Percentiles rank a stretch among this genome's conserved stretches.
These are phyloP conservation scores for Neofusicoccum parvum DNA, from an alignment of 2,329 filamentous ascomycete genomes.

Conservation along the genomic window DNA sequence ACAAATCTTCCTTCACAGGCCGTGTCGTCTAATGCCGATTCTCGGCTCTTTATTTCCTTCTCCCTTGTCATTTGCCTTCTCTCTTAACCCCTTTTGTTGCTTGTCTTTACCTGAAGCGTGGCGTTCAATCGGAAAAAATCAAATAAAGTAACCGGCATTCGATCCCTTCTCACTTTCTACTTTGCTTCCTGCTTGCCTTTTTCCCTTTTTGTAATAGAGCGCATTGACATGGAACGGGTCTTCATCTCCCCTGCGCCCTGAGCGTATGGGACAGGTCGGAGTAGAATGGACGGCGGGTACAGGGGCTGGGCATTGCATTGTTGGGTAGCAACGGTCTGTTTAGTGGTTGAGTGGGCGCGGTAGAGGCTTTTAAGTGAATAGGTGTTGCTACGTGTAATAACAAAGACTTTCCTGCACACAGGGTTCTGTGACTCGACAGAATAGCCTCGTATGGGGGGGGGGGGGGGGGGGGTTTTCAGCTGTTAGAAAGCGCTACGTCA, in stretches of 20 bases:
- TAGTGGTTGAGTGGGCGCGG: no score
- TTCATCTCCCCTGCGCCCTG: background rate
- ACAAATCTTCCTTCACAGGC: background rate
- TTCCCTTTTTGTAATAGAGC: slow-evolving; percentile 8
- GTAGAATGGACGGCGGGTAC: background rate
- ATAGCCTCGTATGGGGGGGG: no score
- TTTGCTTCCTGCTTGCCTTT: slow-evolving; percentile 11
- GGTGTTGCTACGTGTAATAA: no score
- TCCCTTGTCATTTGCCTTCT: background rate
- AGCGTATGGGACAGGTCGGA: background rate
- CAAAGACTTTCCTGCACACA: no score
- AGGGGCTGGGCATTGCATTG: background rate
- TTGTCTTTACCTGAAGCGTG: background rate
- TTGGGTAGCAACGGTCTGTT: background rate
- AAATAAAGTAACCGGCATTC: slow-evolving; percentile 20
- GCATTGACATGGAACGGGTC: background rate
- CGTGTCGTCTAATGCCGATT: background rate
- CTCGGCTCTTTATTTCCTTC: background rate
- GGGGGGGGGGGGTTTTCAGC: no score
- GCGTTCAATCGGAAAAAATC: slow-evolving; percentile 10
- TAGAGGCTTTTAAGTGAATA: no score
- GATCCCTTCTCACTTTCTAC: background rate
- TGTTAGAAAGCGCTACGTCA: no score
- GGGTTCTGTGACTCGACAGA: no score
- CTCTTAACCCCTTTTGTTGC: slow-evolving; percentile 16